Evolutionary conservation across 2,329 filamentous ascomycete species (phyloP).

Genomic region (Pseudogymnoascus sp.): DNA sequence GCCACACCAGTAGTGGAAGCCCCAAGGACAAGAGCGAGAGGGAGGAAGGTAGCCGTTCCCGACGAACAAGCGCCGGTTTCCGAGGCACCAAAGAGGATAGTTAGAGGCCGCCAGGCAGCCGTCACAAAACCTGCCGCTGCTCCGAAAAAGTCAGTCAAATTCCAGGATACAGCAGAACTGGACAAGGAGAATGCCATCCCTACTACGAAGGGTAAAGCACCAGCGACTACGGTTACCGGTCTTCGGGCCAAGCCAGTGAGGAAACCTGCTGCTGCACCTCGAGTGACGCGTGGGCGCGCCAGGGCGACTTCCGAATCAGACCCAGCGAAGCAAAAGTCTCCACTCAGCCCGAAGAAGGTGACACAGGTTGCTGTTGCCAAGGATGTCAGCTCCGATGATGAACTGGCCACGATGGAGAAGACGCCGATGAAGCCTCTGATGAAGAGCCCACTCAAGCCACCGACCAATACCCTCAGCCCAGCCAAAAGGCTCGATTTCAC

Average conservation of each 20-base stretch:
- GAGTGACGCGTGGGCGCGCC: conserved; percentile 10
- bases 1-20: conserved; percentile 24
- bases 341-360: conserved; percentile 59
- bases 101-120: conserved; percentile 31
- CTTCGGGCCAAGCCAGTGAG: conserved; percentile 44
- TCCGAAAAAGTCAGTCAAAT: conserved; percentile 55
- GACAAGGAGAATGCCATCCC: conserved; percentile 58
- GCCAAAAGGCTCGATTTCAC: conserved; percentile 33
- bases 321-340: conserved; percentile 38
- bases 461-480: conserved; percentile 27
- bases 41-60: conserved; percentile 23
- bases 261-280: conserved; percentile 31
- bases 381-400: conserved; percentile 48
- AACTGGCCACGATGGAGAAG: conserved; percentile 47
- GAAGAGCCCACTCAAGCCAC: conserved; percentile 49
- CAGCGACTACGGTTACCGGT: conserved; percentile 27
- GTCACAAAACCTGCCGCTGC: conserved; percentile 34
- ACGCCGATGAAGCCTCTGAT: conserved; percentile 45
- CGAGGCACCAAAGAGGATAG: conserved; percentile 32
- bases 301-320: conserved; percentile 28
- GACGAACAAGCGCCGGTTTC: conserved; percentile 26
- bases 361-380: conserved; percentile 44
- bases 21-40: conserved; percentile 23
- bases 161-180: conserved; percentile 43
- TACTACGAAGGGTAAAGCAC: conserved; percentile 33